phyloP scores from a whole-genome alignment of 1,284 basidiomycete genomes.

The Thelephora terrestris region DNA sequence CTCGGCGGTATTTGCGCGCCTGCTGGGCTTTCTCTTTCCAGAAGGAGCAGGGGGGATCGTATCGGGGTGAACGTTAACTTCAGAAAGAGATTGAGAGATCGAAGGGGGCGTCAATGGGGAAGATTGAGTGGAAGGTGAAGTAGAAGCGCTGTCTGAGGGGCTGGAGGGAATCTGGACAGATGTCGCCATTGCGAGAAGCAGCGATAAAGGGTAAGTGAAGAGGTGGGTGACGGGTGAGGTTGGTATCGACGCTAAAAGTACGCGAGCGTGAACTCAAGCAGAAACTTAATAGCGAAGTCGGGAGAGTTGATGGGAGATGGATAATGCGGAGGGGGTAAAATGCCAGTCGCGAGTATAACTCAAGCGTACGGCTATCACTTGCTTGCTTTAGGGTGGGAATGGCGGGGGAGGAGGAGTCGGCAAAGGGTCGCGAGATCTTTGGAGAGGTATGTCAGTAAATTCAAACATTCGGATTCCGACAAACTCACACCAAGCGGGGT shows the following conservation, averaged over 20 bases:
- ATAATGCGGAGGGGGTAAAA: conserved; percentile 4
- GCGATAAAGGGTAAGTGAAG: conserved; percentile 12
- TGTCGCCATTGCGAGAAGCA: conserved; percentile 35
- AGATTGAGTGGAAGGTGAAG: conserved; percentile 32
- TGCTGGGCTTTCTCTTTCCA: conserved; percentile 64
- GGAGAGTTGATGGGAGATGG: conserved; percentile 9
- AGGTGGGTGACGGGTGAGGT: conserved; percentile 8
- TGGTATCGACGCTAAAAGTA: conserved; percentile 12
- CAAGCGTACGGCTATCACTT: conserved; percentile 43
- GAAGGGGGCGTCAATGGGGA: conserved; percentile 37
- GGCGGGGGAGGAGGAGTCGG: conserved; percentile 59
- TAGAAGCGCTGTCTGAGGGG: conserved; percentile 19
- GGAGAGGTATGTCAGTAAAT: conserved; percentile 6
- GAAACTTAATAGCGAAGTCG: conserved; percentile 9
- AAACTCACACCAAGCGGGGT: conserved; percentile 68
- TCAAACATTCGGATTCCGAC: conserved; percentile 8
- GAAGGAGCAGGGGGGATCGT: conserved; percentile 21
- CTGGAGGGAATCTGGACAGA: conserved; percentile 34
- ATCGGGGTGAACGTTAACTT: conserved; percentile 26
- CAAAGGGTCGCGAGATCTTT: conserved; percentile 91
- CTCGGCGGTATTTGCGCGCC: conserved; percentile 87
- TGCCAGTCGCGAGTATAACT: conserved; percentile 29
- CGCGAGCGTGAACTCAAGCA: conserved; percentile 29
- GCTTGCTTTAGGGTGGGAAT: conserved; percentile 24
- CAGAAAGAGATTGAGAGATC: conserved; percentile 39